Evolutionary conservation across 805 yeast genomes (phyloP), one percentile per base, ranked within the genome.

Genomic region (Clavispora fructus): DNA sequence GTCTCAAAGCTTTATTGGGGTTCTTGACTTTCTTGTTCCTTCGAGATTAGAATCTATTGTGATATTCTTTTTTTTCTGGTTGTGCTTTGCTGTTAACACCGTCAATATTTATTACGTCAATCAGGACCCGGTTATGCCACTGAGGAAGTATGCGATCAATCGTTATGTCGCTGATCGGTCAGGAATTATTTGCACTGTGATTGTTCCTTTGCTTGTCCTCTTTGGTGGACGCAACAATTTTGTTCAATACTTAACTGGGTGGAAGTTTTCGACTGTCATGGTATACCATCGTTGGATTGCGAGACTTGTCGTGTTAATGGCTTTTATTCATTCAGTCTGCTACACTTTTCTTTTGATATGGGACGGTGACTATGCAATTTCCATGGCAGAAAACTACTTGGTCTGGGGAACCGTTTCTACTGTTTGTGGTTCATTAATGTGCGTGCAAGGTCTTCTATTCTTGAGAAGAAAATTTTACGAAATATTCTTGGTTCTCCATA

Each of bases 21-120:
- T 63, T 11, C 53, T 64, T 12, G 59, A 59, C 13, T 53, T 49
- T 27, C 53, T 69, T 42, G 59, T 68, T 11, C 72, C 74, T 8
- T 60, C 65, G 13, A 46, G 55, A 37, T 19, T 59, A 45, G 61
- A 65, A 61, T 51, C 65, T 47, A 39, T 48, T 50, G 45, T 43
- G 51, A 35, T 52, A 53, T 23, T 44, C 55, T 43, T 65, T 53
- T 61, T 52, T 29, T 50, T 54, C 40, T 46, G 51, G 48, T 40
- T 50, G 23, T 30, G 48, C 41, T 48, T 54, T 19, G 47, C 44
- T 11, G 23, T 52, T 8, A 42, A 37, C 30, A 52, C 54, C 8
- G 51, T 45, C 35, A 31, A 38, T 2, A 42, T 52, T 13, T 38
- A 44, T 39, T 41, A 42, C 6, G 47, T 46, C 30, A 43, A 49